phyloP scores from a whole-genome alignment of 148 eudicot species.

The Camellia japonica region DNA sequence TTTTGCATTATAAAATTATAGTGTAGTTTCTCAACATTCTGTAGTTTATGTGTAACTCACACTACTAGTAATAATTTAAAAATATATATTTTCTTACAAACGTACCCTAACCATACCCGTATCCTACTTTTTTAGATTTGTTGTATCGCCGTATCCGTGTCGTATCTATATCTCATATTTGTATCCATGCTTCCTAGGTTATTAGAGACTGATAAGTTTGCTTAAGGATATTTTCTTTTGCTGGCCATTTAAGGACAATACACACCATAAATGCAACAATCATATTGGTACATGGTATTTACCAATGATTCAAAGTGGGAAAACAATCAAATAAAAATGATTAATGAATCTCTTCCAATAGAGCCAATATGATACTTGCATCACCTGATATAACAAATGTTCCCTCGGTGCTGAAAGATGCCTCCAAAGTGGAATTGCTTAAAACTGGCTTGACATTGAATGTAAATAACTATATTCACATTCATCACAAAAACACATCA shows the following conservation, averaged over 20 bases:
- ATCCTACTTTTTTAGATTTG: too few species aligned
- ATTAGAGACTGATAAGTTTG: background rate
- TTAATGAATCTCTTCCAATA: background rate
- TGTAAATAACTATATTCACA: constrained; percentile 47
- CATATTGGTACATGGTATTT: too few species aligned
- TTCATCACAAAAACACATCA: constrained; percentile 14
- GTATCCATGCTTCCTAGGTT: too few species aligned
- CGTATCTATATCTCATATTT: too few species aligned
- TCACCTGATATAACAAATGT: constrained; percentile 91
- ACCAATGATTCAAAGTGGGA: too few species aligned
- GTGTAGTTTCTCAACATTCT: too few species aligned
- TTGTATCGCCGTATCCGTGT: too few species aligned
- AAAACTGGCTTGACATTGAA: constrained; percentile 82
- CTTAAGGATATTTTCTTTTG: background rate
- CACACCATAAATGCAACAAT: background rate
- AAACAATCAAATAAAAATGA: background rate
- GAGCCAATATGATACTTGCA: background rate
- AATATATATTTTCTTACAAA: too few species aligned
- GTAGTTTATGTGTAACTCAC: too few species aligned
- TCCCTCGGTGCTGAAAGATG: constrained; percentile 94
- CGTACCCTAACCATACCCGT: too few species aligned
- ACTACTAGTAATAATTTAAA: too few species aligned
- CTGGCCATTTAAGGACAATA: background rate
- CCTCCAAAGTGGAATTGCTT: constrained; percentile 73
- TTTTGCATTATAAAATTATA: too few species aligned